These are phyloP conservation scores for Zea luxurians DNA, from an alignment of 176 grass and related monocot species.

Conservation along the genomic window DNA sequence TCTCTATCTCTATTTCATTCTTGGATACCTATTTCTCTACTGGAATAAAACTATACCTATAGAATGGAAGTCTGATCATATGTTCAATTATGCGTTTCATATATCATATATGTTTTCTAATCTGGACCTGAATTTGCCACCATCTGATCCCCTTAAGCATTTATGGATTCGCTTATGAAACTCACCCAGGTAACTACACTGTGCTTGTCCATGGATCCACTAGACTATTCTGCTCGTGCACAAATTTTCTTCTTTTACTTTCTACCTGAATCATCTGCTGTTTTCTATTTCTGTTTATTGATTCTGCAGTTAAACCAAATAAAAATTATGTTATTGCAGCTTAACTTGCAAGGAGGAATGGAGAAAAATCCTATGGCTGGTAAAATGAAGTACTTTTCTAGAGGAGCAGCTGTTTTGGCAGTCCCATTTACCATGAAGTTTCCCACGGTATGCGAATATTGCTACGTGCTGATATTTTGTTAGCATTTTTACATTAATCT, in stretches of 20 bases:
- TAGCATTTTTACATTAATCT: slow-evolving; percentile 6
- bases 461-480: slow-evolving; percentile 22
- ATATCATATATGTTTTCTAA: background rate
- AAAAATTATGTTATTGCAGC: slow-evolving; percentile 46
- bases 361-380: slow-evolving; percentile 64
- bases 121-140: slow-evolving; percentile 6
- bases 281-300: slow-evolving; percentile 23
- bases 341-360: slow-evolving; percentile 95
- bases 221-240: slow-evolving; percentile 26
- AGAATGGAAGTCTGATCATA: background rate
- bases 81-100: slow-evolving; percentile 9
- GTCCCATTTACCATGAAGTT: slow-evolving; percentile 87
- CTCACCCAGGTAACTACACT: background rate
- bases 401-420: slow-evolving; percentile 72
- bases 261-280: slow-evolving; percentile 10
- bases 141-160: slow-evolving; percentile 20
- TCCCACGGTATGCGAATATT: slow-evolving; percentile 69
- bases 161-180: slow-evolving; percentile 1
- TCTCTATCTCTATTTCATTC: background rate
- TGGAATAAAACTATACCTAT: slow-evolving; percentile 12
- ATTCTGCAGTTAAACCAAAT: slow-evolving; percentile 12
- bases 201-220: slow-evolving; percentile 19
- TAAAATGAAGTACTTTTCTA: slow-evolving; percentile 82
- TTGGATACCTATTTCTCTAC: slow-evolving; percentile 10
- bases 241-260: slow-evolving; percentile 18